A percentile compares a stretch with the other conserved stretches of the same genome.
Evolutionary conservation across 352 stramenopile genomes (phyloP).

Genomic region (Globisporangium splendens): DNA sequence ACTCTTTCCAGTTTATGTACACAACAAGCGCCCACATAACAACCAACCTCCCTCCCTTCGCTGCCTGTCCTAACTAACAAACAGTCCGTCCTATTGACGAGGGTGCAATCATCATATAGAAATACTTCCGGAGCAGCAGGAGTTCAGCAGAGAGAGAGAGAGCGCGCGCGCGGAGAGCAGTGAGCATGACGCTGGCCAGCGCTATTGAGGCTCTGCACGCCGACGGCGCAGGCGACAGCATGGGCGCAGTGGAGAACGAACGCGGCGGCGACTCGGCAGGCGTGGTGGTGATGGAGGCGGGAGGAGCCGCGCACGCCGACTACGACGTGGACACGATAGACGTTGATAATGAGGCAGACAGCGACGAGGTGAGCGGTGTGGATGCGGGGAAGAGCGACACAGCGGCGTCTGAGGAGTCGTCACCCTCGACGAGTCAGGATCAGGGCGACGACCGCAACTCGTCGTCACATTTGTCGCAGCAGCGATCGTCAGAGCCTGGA

Average conservation of each 20-base stretch:
- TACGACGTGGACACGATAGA: not conserved
- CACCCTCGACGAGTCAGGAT: not conserved
- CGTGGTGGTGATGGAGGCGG: slow-evolving; percentile 7
- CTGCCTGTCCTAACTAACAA: too few relatives aligned
- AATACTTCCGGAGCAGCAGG: too few relatives aligned
- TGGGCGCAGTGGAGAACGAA: too few relatives aligned
- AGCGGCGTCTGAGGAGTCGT: not conserved
- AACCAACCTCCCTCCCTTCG: too few relatives aligned
- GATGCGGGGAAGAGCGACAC: too few relatives aligned
- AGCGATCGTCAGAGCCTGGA: slow-evolving; percentile 3
- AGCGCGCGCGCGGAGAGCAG: too few relatives aligned
- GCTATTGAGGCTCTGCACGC: not conserved
- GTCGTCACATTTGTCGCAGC: slow-evolving; percentile 4
- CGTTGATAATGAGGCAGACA: not conserved
- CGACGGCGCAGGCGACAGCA: not conserved
- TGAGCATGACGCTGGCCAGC: too few relatives aligned
- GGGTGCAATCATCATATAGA: too few relatives aligned
- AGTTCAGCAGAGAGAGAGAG: too few relatives aligned
- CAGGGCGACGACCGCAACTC: not conserved
- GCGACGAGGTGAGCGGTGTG: not conserved
- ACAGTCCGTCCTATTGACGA: too few relatives aligned
- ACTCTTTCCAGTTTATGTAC: too few relatives aligned
- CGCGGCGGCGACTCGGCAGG: not conserved
- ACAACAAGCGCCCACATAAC: too few relatives aligned
- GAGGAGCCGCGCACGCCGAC: not conserved